Conservation (phyloP, 768 basidiomycete species). For the Mycena crocata region DNA sequence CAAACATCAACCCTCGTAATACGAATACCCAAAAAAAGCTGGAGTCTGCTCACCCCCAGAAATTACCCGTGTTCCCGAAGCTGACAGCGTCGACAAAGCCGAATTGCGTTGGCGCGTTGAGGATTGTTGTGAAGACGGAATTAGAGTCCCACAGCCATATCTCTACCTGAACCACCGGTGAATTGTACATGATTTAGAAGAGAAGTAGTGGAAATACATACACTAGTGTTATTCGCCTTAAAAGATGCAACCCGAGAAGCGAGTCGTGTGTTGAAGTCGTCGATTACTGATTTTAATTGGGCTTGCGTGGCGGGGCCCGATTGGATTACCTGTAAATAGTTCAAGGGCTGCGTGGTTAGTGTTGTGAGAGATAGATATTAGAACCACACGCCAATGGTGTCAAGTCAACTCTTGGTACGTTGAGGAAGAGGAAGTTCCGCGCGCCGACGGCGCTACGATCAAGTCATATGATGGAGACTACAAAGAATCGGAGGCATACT, state of each 20-base stretch:
- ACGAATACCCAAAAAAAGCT: background rate
- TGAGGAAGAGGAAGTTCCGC: constrained; percentile 65
- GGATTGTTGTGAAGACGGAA: constrained; percentile 60
- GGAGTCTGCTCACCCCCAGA: constrained; percentile 63
- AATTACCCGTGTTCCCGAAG: constrained; percentile 49
- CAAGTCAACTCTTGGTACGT: constrained; percentile 54
- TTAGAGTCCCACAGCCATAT: constrained; percentile 65
- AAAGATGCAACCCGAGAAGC: constrained; percentile 53
- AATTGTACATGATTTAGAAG: background rate
- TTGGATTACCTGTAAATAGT: constrained; percentile 55
- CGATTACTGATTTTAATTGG: constrained; percentile 59
- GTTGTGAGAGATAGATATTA: background rate
- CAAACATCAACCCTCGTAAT: background rate
- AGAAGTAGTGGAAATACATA: constrained; percentile 40
- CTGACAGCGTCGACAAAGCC: constrained; percentile 67
- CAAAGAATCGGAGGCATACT: constrained; percentile 35
- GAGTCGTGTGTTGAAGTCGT: constrained; percentile 64
- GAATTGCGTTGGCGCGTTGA: constrained; percentile 59
- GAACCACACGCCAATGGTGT: constrained; percentile 48
- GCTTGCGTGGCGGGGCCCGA: constrained; percentile 53
- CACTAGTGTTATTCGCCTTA: constrained; percentile 56
- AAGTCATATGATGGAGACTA: background rate
- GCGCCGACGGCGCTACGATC: constrained; percentile 60
- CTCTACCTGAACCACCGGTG: constrained; percentile 48
- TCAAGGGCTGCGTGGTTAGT: background rate